Conservation (phyloP, 306 rosid species). For the Glycine latifolia region DNA sequence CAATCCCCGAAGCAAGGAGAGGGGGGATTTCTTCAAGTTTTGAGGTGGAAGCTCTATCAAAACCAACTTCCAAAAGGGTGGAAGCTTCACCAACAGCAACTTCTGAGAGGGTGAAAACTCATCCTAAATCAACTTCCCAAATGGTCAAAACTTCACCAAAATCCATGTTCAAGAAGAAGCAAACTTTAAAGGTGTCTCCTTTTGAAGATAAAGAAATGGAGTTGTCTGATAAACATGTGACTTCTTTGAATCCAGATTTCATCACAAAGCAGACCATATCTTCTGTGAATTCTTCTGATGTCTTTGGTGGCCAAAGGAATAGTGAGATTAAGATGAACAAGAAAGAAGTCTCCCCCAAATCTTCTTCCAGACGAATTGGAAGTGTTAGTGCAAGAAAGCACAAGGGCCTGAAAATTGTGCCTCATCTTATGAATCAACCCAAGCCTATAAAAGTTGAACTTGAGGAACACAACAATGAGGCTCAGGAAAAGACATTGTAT, state of each 20-base stretch:
- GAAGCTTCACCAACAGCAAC: not conserved
- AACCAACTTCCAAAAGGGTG: slow-evolving; percentile 28
- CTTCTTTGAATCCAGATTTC: slow-evolving; percentile 51
- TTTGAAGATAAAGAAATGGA: slow-evolving; percentile 49
- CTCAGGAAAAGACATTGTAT: slow-evolving; percentile 75
- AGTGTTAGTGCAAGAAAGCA: slow-evolving; percentile 53
- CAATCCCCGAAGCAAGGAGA: slow-evolving; percentile 47
- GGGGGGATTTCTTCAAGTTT: slow-evolving; percentile 36
- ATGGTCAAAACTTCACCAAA: slow-evolving; percentile 30
- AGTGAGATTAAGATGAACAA: slow-evolving; percentile 53
- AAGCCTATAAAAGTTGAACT: slow-evolving; percentile 29
- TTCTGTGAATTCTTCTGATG: slow-evolving; percentile 44
- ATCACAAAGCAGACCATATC: slow-evolving; percentile 35
- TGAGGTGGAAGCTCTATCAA: slow-evolving; percentile 42
- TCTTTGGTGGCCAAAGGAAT: slow-evolving; percentile 34
- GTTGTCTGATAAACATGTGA: slow-evolving; percentile 50
- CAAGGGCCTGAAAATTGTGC: slow-evolving; percentile 51
- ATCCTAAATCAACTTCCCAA: slow-evolving; percentile 5
- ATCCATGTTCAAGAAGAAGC: slow-evolving; percentile 38
- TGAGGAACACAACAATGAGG: slow-evolving; percentile 45
- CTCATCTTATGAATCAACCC: slow-evolving; percentile 37
- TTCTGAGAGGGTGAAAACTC: slow-evolving; percentile 14
- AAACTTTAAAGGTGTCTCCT: slow-evolving; percentile 46
- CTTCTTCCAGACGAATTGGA: slow-evolving; percentile 48
- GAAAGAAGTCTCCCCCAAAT: slow-evolving; percentile 51